Conservation (phyloP, 2,329 filamentous ascomycete genomes). For the Pseudogymnoascus sp. region DNA sequence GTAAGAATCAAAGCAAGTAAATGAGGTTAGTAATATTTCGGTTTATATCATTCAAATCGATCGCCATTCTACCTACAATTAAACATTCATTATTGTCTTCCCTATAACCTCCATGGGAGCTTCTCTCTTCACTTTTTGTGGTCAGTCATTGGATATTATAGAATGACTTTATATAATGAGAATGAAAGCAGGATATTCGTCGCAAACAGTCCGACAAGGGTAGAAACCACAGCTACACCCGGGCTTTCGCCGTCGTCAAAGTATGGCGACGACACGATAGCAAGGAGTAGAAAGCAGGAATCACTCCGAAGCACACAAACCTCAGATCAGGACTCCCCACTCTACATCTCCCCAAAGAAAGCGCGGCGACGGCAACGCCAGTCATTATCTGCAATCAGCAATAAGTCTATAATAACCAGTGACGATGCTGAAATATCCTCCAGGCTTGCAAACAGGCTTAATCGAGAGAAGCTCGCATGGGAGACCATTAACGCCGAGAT, state of each 20-base stretch:
- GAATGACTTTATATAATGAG: background rate
- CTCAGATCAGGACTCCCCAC: background rate
- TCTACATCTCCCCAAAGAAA: slow-evolving; percentile 2
- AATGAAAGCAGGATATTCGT: background rate
- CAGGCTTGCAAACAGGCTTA: slow-evolving; percentile 8
- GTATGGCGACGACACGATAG: too few species aligned
- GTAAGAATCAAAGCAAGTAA: too few species aligned
- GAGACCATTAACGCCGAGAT: slow-evolving; percentile 25
- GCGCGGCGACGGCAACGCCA: slow-evolving; percentile 9
- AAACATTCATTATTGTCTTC: background rate
- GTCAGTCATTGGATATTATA: background rate
- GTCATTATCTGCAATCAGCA: slow-evolving; percentile 22
- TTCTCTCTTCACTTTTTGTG: background rate
- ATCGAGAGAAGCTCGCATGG: slow-evolving; percentile 18
- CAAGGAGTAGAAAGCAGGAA: background rate
- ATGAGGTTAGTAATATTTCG: background rate
- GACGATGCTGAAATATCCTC: slow-evolving; percentile 11
- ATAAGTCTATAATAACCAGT: slow-evolving; percentile 12
- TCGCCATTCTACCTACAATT: background rate
- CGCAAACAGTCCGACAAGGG: background rate
- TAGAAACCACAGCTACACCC: background rate
- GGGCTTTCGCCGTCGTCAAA: background rate
- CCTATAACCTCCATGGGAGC: background rate
- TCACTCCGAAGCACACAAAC: background rate
- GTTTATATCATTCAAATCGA: background rate